Percentiles rank a stretch among this genome's conserved stretches.
These are phyloP conservation scores for Medicago arabica DNA, from an alignment of 306 rosid genomes.

Conservation along the genomic window DNA sequence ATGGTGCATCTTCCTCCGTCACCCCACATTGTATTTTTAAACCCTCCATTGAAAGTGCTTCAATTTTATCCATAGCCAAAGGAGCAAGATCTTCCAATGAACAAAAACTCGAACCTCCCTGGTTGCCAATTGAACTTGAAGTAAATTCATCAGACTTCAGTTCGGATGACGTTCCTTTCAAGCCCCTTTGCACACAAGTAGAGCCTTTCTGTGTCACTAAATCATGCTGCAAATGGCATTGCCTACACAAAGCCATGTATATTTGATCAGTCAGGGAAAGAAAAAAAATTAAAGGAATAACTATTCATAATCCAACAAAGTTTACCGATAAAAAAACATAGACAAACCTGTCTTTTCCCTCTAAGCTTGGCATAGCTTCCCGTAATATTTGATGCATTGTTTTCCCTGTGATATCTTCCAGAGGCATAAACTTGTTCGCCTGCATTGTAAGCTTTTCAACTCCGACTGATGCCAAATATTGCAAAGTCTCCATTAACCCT, in stretches of 20 bases:
- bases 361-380: slow-evolving; percentile 70
- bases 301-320: slow-evolving; percentile 11
- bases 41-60: slow-evolving; percentile 91
- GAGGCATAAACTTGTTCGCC: slow-evolving; percentile 88
- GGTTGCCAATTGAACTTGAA: slow-evolving; percentile 51
- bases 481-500: slow-evolving; percentile 77
- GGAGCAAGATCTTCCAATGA: slow-evolving; percentile 95
- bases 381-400: slow-evolving; percentile 89
- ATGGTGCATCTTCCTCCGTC: slow-evolving; percentile 80
- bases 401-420: slow-evolving; percentile 92
- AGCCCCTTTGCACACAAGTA: slow-evolving; percentile 36
- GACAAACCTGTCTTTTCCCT: slow-evolving; percentile 67
- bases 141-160: slow-evolving; percentile 45
- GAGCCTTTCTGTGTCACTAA: slow-evolving; percentile 47
- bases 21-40: slow-evolving; percentile 92
- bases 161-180: slow-evolving; percentile 50
- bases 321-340: slow-evolving; percentile 25
- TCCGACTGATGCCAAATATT: slow-evolving; percentile 78
- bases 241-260: slow-evolving; percentile 55
- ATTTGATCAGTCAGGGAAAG: slow-evolving; percentile 29
- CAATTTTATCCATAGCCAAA: slow-evolving; percentile 85
- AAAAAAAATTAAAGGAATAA: slow-evolving; percentile 7
- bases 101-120: slow-evolving; percentile 58
- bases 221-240: slow-evolving; percentile 56
- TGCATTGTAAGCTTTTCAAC: slow-evolving; percentile 94